Percentiles rank a stretch among this genome's conserved stretches.
phyloP scores from a whole-genome alignment of 1,284 basidiomycete genomes.

The Lentinus polychrous region DNA sequence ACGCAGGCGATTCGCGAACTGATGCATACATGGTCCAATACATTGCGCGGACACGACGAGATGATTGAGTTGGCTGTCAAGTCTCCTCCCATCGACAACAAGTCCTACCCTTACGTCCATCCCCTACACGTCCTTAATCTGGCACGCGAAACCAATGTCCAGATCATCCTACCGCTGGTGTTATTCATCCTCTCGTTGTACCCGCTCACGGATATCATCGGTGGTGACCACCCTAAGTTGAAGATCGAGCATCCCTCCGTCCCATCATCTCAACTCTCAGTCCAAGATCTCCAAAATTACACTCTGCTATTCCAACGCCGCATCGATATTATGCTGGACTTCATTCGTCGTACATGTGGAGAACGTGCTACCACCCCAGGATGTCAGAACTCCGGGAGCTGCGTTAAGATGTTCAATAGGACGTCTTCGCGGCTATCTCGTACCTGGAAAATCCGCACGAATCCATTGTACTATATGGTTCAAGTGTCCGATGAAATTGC shows the following conservation, averaged over 20 bases:
- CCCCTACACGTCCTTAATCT: conserved; percentile 55
- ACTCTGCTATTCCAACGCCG: conserved; percentile 55
- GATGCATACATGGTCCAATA: conserved; percentile 44
- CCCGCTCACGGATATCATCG: conserved; percentile 40
- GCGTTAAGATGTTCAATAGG: conserved; percentile 37
- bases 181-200: conserved; percentile 57
- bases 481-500: conserved; percentile 39
- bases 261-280: conserved; percentile 37
- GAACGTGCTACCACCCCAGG: conserved; percentile 21
- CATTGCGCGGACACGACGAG: conserved; percentile 46
- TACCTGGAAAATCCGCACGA: conserved; percentile 47
- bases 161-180: conserved; percentile 42
- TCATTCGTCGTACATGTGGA: conserved; percentile 39
- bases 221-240: conserved; percentile 49
- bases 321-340: conserved; percentile 42
- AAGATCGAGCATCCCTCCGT: conserved; percentile 41
- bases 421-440: conserved; percentile 37
- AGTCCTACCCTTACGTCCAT: conserved; percentile 53
- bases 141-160: conserved; percentile 44
- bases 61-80: conserved; percentile 46
- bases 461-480: conserved; percentile 46
- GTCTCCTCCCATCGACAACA: conserved; percentile 33
- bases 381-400: conserved; percentile 23
- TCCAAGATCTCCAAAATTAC: conserved; percentile 40
- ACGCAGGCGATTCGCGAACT: conserved; percentile 41